Evolutionary conservation across 306 rosid species (phyloP), one percentile per base, ranked within the genome.

Genomic region (Cucumis sativus): DNA sequence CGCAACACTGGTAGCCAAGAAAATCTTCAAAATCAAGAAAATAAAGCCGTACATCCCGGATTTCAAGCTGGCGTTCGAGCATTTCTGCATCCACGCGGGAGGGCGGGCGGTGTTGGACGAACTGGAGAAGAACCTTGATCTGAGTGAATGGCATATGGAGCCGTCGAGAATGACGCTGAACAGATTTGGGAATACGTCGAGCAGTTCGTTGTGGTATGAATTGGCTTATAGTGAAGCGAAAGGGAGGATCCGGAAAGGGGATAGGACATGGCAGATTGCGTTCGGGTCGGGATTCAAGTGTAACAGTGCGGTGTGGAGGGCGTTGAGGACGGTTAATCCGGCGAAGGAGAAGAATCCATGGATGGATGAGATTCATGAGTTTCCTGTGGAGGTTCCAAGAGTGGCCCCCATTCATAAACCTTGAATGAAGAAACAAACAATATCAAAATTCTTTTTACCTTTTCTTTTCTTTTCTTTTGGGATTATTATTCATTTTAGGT

Each of bases 261-360:
- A 91, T 13, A 68, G 91, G 80, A 90, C 89, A 1, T 93, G 98
- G 98, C 98, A 93, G 87, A 93, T 93, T 62, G 98, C 97, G 0
- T 93, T 93, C 57, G 98, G 98, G 4, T 91, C 98, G 0, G 98
- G 98, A 0, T 93, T 93, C 55, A 93, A 93, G 84, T 93, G 98
- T n/a, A 91, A 93, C 78, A 93, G 98, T 59, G 96, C 94, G 5
- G 97, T 93, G 14, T 93, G 98, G 98, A 71, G 51, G 20, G 97
- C 97, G 0, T 14, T 93, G 78, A 87, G 86, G 84, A 87, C 96
- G 54, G 77, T 93, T 3, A 54, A 87, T 81, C 94, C 98, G 0
- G 72, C 84, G 1, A 82, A 86, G 69, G 97, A 90, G 86, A 88
- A 86, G 84, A 91, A 80, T 67, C 96, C 97, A 16, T 91, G 98